Conservation (phyloP, 495 filamentous ascomycete genomes). For the Podospora pseudopauciseta region DNA sequence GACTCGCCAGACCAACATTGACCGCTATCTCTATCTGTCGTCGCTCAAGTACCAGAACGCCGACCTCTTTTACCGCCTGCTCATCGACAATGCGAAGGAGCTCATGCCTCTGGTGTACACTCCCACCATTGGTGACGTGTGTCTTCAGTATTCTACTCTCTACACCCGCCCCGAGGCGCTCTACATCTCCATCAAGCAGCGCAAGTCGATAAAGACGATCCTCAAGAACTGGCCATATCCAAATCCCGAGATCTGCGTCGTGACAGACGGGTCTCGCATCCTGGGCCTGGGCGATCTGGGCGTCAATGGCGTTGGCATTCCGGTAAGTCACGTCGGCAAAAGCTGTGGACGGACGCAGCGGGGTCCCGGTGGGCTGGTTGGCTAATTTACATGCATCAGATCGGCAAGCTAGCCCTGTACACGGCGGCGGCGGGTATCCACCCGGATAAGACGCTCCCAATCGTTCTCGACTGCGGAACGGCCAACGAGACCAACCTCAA, state of each 20-base stretch:
- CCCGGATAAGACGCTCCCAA: constrained; percentile 84
- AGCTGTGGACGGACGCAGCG: constrained; percentile 1
- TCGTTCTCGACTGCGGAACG: constrained; percentile 89
- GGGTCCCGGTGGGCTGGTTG: constrained; percentile 18
- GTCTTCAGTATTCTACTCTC: constrained; percentile 89
- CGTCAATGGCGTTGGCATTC: constrained; percentile 97
- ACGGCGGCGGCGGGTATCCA: constrained; percentile 95
- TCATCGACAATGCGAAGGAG: constrained; percentile 86
- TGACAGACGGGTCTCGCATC: constrained; percentile 96
- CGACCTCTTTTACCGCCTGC: constrained; percentile 90
- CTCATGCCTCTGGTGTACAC: constrained; percentile 96
- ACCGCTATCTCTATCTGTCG: constrained; percentile 93
- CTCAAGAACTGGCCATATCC: constrained; percentile 85
- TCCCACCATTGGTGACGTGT: constrained; percentile 94
- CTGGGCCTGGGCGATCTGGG: constrained; percentile 93
- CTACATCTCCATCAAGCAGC: constrained; percentile 89
- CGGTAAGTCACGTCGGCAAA: constrained; percentile 56
- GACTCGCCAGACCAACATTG: constrained; percentile 72
- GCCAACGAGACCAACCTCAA: constrained; percentile 81
- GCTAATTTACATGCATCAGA: constrained; percentile 40
- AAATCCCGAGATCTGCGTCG: constrained; percentile 90
- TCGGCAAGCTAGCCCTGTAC: constrained; percentile 88
- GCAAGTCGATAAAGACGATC: constrained; percentile 75
- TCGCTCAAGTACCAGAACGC: constrained; percentile 82
- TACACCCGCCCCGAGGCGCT: constrained; percentile 93